A percentile compares a stretch with the other conserved stretches of the same genome.
Conservation (phyloP, 345 rosid genomes). For the Heritiera fomes region DNA sequence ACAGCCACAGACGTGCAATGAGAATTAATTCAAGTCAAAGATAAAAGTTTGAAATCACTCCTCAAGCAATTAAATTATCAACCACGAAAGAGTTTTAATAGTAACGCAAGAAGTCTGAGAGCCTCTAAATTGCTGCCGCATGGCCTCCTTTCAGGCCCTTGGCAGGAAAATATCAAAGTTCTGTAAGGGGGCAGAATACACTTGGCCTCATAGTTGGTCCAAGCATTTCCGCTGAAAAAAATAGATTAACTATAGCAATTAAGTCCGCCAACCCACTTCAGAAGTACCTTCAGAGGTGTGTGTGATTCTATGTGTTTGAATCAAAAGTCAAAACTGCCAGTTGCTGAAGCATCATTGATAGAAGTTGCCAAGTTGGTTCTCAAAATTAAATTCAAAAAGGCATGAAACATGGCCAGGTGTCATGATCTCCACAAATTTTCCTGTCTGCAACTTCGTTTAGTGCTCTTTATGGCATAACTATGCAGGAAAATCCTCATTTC, state of each 20-base stretch:
- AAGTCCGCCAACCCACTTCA: not conserved
- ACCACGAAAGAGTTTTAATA: not conserved
- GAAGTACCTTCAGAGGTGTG: not conserved
- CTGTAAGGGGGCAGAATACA: not conserved
- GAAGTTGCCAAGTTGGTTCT: not conserved
- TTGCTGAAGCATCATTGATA: not conserved
- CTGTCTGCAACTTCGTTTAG: not conserved
- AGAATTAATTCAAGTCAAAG: not conserved
- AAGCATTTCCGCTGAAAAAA: not conserved
- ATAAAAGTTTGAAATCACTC: not conserved
- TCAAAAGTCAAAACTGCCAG: not conserved
- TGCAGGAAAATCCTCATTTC: not conserved
- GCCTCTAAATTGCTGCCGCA: not conserved
- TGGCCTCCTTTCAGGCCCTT: not conserved
- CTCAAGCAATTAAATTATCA: not conserved
- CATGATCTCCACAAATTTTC: not conserved
- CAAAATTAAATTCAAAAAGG: not conserved
- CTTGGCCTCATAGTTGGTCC: not conserved
- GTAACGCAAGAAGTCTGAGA: not conserved
- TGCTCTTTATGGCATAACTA: not conserved
- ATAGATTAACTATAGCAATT: not conserved
- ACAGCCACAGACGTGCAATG: not conserved
- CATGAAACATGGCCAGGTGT: not conserved
- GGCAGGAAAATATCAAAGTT: not conserved
- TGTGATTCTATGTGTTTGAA: not conserved